phyloP scores from a whole-genome alignment of 129 eudicot species.

The Mikania micrantha region DNA sequence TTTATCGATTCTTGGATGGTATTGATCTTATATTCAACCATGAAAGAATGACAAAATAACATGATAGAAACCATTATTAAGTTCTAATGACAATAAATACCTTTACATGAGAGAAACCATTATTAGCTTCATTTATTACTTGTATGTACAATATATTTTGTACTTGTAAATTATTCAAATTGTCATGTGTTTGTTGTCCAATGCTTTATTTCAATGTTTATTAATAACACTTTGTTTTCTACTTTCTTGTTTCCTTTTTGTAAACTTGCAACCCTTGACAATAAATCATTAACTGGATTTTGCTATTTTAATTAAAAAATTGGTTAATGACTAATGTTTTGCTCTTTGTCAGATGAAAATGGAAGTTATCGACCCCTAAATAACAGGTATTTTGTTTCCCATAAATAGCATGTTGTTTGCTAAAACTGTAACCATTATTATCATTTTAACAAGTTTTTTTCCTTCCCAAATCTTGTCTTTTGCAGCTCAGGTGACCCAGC shows the following conservation, averaged over 20 bases:
- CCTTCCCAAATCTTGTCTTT: conserved; percentile 6
- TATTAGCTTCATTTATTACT: background rate
- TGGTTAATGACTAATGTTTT: background rate
- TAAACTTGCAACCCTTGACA: background rate
- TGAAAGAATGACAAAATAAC: background rate
- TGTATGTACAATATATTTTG: background rate
- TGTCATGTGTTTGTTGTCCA: background rate
- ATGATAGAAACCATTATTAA: background rate
- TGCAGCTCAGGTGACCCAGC: conserved; percentile 69
- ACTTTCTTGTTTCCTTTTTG: background rate
- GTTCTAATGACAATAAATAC: too few relatives aligned
- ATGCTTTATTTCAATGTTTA: background rate
- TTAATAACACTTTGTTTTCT: background rate
- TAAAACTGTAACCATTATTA: background rate
- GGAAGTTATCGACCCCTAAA: conserved; percentile 52
- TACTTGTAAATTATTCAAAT: too few relatives aligned
- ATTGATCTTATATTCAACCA: background rate
- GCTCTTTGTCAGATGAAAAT: conserved; percentile 45
- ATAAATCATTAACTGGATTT: background rate
- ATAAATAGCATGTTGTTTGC: background rate
- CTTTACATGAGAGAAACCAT: too few relatives aligned
- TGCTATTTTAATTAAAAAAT: background rate
- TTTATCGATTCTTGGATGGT: too few relatives aligned
- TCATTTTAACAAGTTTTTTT: conserved; percentile 13
- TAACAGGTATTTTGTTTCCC: conserved; percentile 32